Evolutionary conservation across 345 rosid species (phyloP), one percentile per base, ranked within the genome.

Genomic region (Capsella bursapastoris): DNA sequence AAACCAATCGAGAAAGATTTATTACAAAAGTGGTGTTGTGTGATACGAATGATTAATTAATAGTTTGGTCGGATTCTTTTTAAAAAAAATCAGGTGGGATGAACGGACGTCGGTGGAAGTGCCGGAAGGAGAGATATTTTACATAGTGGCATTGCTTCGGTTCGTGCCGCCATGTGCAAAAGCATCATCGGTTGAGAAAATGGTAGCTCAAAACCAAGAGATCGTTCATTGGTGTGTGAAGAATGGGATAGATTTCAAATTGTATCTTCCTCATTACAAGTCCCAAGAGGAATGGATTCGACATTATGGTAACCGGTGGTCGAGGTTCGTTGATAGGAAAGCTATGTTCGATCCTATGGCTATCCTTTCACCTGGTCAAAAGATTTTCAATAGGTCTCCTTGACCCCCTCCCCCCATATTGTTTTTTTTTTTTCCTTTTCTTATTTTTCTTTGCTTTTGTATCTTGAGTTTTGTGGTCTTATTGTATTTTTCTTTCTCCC

Each of bases 281-380:
- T 82, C 90, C 6, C 80, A 49, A 41, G 88, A 90, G 65, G 97
- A 87, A 3, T 95, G 97, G 99, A 72, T 83, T 75, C 77, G 84
- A 11, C 99, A 95, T 78, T 95, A 90, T 53, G 99, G 97, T 12
- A 74, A 82, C 60, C 85, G 64, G 75, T 95, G 99, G 99, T 49
- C 83, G 1, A 80, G 83, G 76, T 95, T 95, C 43, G 81, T 76
- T 22, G 87, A 87, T 64, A 83, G 84, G 82, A 95, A 95, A 82
- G 44, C 34, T n/a, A 53, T 68, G 68, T 92, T 86, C 71, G 97
- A 95, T 83, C 96, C 93, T 4, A 83, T 81, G 93, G 90, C 89
- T 16, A 74, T 95, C 64, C 97, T 95, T 64, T 86, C 99, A 0
- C 99, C 99, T 0, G 99, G 99, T 8, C 97, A 95, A 80, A 95